These are phyloP conservation scores for Didymella lethalis DNA, from an alignment of 2,329 filamentous ascomycete species.

Conservation along the genomic window DNA sequence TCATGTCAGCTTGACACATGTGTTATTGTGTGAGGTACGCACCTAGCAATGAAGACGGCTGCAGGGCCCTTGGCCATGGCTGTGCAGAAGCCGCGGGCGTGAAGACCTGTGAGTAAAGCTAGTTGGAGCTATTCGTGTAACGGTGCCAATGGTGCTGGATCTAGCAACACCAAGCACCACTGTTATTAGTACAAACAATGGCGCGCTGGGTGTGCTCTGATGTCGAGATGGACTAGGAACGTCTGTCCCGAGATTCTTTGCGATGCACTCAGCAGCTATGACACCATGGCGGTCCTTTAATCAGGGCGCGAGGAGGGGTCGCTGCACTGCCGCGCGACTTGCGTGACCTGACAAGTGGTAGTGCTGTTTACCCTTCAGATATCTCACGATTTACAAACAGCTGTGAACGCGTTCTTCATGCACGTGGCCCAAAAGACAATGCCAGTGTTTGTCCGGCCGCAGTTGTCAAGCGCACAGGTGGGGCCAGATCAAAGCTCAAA, in stretches of 20 bases:
- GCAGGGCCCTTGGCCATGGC: slow-evolving; percentile 57
- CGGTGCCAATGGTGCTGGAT: slow-evolving; percentile 2
- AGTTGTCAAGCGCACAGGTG: slow-evolving; percentile 8
- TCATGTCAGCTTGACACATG: slow-evolving; percentile 23
- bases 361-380: slow-evolving; percentile 12
- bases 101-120: slow-evolving; percentile 13
- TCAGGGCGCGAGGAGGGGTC: slow-evolving; percentile 17
- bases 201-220: slow-evolving; percentile 1
- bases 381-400: slow-evolving; percentile 1
- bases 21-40: slow-evolving; percentile 25
- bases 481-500: slow-evolving; percentile 19
- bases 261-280: slow-evolving; percentile 31
- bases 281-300: slow-evolving; percentile 28
- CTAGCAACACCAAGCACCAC: slow-evolving; percentile 5
- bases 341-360: slow-evolving; percentile 11
- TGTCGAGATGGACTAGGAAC: slow-evolving; percentile 10
- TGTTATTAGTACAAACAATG: slow-evolving; percentile 5
- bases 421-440: slow-evolving; percentile 26
- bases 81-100: slow-evolving; percentile 22
- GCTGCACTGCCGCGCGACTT: slow-evolving; percentile 17
- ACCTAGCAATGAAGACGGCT: slow-evolving; percentile 61
- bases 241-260: slow-evolving; percentile 26
- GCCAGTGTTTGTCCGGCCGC: slow-evolving; percentile 4
- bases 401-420: slow-evolving; percentile 15
- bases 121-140: slow-evolving; percentile 18